Percentiles rank a stretch among this genome's conserved stretches.
phyloP scores from a whole-genome alignment of 768 basidiomycete genomes.

The Cystofilobasidium ferigula region DNA sequence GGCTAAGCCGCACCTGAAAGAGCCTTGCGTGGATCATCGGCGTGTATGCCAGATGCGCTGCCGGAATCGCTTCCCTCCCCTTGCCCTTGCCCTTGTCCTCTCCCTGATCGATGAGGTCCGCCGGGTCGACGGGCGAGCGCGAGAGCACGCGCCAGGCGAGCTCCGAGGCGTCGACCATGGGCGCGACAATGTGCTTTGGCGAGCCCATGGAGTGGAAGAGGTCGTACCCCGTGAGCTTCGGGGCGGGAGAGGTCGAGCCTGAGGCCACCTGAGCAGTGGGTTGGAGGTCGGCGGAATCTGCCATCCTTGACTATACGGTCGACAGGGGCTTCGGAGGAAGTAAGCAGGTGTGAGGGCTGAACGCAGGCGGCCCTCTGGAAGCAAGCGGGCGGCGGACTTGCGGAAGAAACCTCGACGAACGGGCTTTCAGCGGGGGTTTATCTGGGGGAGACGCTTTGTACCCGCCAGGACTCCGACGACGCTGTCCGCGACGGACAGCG shows the following conservation, averaged over 20 bases:
- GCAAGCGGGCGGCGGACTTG: too few relatives aligned
- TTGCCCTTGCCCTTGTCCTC: conserved; percentile 11
- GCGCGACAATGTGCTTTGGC: conserved; percentile 83
- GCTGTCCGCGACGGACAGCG: too few relatives aligned
- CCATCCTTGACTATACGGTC: too few relatives aligned
- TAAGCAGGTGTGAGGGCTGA: too few relatives aligned
- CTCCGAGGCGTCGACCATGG: conserved; percentile 69
- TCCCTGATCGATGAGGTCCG: conserved; percentile 13
- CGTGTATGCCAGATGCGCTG: conserved; percentile 67
- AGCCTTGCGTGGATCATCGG: conserved; percentile 94
- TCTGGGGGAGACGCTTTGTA: too few relatives aligned
- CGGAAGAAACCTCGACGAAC: too few relatives aligned
- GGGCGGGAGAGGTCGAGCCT: conserved; percentile 1
- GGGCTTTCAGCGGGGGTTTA: too few relatives aligned
- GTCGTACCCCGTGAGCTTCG: conserved; percentile 54
- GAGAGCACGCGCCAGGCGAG: conserved; percentile 29
- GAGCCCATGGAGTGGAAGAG: conserved; percentile 71
- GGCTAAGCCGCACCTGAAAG: conserved; percentile 22
- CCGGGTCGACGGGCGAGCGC: conserved; percentile 15
- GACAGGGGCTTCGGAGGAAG: too few relatives aligned
- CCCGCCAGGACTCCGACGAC: too few relatives aligned
- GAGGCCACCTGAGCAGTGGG: too few relatives aligned
- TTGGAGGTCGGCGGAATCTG: too few relatives aligned
- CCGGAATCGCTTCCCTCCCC: conserved; percentile 26
- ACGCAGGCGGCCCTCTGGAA: too few relatives aligned